A percentile compares a stretch with the other conserved stretches of the same genome.
Conservation (phyloP, 2,329 filamentous ascomycete species). For the Beauveria sp. region DNA sequence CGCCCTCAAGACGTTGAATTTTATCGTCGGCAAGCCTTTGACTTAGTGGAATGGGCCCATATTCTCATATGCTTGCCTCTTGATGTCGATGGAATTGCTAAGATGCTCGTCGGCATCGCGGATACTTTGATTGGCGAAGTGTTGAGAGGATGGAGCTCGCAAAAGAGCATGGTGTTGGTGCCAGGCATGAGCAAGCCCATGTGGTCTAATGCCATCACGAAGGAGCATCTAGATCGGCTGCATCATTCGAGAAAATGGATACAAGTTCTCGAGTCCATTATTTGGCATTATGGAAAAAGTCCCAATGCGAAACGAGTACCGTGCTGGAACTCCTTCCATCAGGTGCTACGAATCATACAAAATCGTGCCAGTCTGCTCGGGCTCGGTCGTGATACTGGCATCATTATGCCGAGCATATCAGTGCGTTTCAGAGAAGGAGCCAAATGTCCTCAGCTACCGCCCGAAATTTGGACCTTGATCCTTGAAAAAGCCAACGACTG, state of each 20-base stretch:
- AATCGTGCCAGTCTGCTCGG: conserved; percentile 71
- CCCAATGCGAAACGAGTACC: conserved; percentile 45
- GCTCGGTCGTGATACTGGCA: conserved; percentile 63
- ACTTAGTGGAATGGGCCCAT: conserved; percentile 81
- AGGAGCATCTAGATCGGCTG: conserved; percentile 79
- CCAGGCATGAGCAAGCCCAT: conserved; percentile 84
- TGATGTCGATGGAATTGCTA: conserved; percentile 74
- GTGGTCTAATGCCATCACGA: conserved; percentile 87
- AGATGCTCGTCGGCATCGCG: conserved; percentile 79
- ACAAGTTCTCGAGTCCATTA: conserved; percentile 67
- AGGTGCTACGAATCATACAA: conserved; percentile 66
- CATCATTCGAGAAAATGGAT: conserved; percentile 75
- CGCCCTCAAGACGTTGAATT: conserved; percentile 43
- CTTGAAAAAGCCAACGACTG: conserved; percentile 81
- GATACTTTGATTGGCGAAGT: conserved; percentile 76
- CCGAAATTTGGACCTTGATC: conserved; percentile 85
- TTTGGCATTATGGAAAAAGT: conserved; percentile 67
- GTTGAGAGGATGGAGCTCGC: conserved; percentile 76
- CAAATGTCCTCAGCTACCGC: conserved; percentile 52
- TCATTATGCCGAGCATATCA: conserved; percentile 34
- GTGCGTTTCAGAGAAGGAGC: conserved; percentile 26
- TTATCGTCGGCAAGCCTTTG: conserved; percentile 45
- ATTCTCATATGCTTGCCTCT: conserved; percentile 77
- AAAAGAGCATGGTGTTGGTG: conserved; percentile 76
- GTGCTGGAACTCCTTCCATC: conserved; percentile 58